A percentile compares a stretch with the other conserved stretches of the same genome.
phyloP scores from a whole-genome alignment of 2,329 filamentous ascomycete genomes.

The Stemphylium beticola region DNA sequence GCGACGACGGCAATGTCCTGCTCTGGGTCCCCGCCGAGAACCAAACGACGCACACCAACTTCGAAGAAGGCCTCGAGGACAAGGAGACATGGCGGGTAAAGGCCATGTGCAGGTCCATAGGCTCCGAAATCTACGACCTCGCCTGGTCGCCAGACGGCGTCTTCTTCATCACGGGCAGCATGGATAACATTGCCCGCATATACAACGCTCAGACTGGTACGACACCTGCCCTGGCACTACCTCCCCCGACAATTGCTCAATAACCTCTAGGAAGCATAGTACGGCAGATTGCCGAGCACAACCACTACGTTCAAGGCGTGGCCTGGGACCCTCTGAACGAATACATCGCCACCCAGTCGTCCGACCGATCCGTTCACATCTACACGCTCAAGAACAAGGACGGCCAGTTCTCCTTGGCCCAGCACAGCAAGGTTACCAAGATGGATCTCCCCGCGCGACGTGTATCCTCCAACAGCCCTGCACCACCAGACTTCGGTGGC shows the following conservation, averaged over 20 bases:
- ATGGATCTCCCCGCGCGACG: constrained; percentile 92
- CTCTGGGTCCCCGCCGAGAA: constrained; percentile 91
- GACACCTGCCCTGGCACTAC: constrained; percentile 31
- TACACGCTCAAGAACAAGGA: constrained; percentile 97
- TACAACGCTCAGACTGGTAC: constrained; percentile 91
- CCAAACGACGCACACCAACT: constrained; percentile 70
- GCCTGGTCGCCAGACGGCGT: constrained; percentile 98
- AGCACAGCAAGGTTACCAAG: constrained; percentile 81
- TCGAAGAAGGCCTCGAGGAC: constrained; percentile 85
- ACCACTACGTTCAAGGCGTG: constrained; percentile 97
- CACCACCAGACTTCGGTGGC: constrained; percentile 79
- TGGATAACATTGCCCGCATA: constrained; percentile 98
- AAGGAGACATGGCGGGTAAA: constrained; percentile 97
- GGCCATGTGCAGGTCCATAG: constrained; percentile 95
- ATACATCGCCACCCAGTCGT: constrained; percentile 97
- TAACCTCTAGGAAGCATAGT: constrained; percentile 55
- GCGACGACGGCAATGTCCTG: constrained; percentile 96
- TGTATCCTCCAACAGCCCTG: constrained; percentile 90
- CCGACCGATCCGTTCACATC: constrained; percentile 95
- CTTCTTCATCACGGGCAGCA: constrained; percentile 98
- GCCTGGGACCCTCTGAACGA: constrained; percentile 98
- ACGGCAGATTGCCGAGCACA: constrained; percentile 94
- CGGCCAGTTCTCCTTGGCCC: constrained; percentile 84
- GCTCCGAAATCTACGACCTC: constrained; percentile 96
- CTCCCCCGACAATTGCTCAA: constrained; percentile 21